Base-by-base conservation (phyloP, 1,284 basidiomycete genomes). In the Cutaneotrichosporon dermatis region DNA sequence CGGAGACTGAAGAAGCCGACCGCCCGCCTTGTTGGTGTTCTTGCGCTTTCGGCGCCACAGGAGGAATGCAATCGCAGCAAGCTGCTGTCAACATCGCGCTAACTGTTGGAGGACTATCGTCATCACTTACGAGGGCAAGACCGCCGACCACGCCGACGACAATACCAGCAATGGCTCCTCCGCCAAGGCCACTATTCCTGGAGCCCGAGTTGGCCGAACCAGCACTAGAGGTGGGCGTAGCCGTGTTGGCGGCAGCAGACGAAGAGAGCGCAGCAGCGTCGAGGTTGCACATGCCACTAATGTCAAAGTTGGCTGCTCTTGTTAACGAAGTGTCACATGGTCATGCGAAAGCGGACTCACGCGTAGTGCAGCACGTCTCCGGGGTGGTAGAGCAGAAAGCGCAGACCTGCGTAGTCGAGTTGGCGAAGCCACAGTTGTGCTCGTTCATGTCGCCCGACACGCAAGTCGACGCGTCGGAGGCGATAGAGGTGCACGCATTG, bases 371-470 rank as follows among this genome's bases (percentile, higher is more conserved):
- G 64, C 76, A 78, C 56, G 73, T 75, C 15, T 61, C 54, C 34
- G 72, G 70, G 6, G 35, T 59, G 34, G 49, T 51, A n/a, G 66
- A 61, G 50, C 80, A 81, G 65, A 70, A 77, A 8, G 58, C 64
- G 60, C 80, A 81, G 12, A 80, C 65, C 60, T 80, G 75, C 15
- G 62, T 62, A 10, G 70, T 75, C 6, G 70, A 73, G 8, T 64
- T 68, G 2, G 76, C 79, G 55, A 69, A 81, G 9, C 80, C 80
- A 61, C 80, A 81, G 69, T 78, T 79, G 16, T 66, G 69, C 62
- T 81, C 80, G 63, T 80, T 80, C 43, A 57, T 60, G 36, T 57
- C 55, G 8, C 80, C 80, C 6, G 58, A 37, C 25, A 80, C 72
- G 63, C 80, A 81, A 10, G 73, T 72, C 3, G 61, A 55, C 36